These are phyloP conservation scores for Heliosperma pusillum DNA, from an alignment of 148 eudicot genomes.

Conservation along the genomic window DNA sequence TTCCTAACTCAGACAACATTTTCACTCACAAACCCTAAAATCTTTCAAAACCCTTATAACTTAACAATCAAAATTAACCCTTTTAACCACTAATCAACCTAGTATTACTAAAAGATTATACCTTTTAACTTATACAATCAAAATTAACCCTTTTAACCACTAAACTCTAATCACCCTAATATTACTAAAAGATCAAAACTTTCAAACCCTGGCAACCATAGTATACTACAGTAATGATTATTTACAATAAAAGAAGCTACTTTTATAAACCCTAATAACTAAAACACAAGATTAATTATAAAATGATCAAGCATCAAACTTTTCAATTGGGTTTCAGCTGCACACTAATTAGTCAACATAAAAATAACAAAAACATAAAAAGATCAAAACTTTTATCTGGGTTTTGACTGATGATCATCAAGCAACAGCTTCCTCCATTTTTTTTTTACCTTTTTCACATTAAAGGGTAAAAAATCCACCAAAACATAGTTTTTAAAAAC, in stretches of 20 bases:
- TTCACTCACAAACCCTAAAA: slow-evolving; percentile 31
- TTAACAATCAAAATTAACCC: slow-evolving; percentile 29
- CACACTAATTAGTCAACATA: slow-evolving; percentile 13
- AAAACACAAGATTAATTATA: not conserved
- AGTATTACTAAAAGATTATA: not conserved
- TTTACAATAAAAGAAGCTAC: slow-evolving; percentile 14
- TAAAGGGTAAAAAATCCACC: not conserved
- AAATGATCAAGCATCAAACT: slow-evolving; percentile 22
- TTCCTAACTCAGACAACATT: slow-evolving; percentile 70
- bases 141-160: slow-evolving; percentile 21
- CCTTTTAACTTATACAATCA: slow-evolving; percentile 26
- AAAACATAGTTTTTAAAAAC: not conserved
- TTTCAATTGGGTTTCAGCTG: slow-evolving; percentile 18
- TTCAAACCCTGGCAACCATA: slow-evolving; percentile 18
- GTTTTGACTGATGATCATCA: slow-evolving; percentile 22
- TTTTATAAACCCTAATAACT: not conserved
- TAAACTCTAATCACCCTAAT: slow-evolving; percentile 3
- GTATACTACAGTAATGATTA: not conserved
- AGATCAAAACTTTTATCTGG: slow-evolving; percentile 24
- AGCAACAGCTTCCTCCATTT: slow-evolving; percentile 21
- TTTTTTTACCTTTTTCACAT: slow-evolving; percentile 7
- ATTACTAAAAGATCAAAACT: slow-evolving; percentile 12
- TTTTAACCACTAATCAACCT: slow-evolving; percentile 1
- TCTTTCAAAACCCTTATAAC: slow-evolving; percentile 27
- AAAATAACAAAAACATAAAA: not conserved